These are phyloP conservation scores for Verruconis gallopava DNA, from an alignment of 2,329 filamentous ascomycete species.

Conservation along the genomic window DNA sequence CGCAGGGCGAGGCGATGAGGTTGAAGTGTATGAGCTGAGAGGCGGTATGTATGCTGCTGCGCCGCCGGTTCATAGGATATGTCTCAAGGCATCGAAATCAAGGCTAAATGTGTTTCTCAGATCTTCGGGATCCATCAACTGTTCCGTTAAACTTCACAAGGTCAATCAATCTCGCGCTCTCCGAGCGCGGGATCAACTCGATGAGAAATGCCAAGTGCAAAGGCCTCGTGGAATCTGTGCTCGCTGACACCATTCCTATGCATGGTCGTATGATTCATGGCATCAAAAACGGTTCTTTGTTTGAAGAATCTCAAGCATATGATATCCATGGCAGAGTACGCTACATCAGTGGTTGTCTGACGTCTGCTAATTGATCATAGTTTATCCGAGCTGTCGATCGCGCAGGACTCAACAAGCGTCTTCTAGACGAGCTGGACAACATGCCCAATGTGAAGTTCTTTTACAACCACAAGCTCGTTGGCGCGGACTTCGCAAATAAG, in stretches of 20 bases:
- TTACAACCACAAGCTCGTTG: conserved; percentile 88
- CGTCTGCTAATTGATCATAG: conserved; percentile 31
- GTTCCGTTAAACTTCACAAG: conserved; percentile 89
- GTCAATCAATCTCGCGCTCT: conserved; percentile 95
- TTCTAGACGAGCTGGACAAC: conserved; percentile 71
- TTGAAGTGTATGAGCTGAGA: conserved; percentile 88
- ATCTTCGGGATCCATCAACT: conserved; percentile 72
- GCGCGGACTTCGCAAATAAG: conserved; percentile 66
- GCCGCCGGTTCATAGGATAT: too few relatives aligned
- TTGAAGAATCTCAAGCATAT: conserved; percentile 74
- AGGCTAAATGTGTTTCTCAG: too few relatives aligned
- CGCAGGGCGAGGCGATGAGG: conserved; percentile 72
- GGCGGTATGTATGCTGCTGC: conserved; percentile 61
- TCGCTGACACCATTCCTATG: conserved; percentile 79
- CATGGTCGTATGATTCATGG: conserved; percentile 93
- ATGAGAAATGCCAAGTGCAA: conserved; percentile 57
- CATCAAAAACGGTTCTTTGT: conserved; percentile 50
- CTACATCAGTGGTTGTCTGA: background rate
- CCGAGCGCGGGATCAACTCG: conserved; percentile 84
- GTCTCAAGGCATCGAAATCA: too few relatives aligned
- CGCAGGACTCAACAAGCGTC: conserved; percentile 63
- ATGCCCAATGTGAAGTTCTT: conserved; percentile 83
- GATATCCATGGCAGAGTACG: conserved; percentile 75
- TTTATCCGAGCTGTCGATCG: conserved; percentile 79
- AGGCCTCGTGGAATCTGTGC: conserved; percentile 58